Conservation (phyloP, 305 asterid species). For the Vinca major region DNA sequence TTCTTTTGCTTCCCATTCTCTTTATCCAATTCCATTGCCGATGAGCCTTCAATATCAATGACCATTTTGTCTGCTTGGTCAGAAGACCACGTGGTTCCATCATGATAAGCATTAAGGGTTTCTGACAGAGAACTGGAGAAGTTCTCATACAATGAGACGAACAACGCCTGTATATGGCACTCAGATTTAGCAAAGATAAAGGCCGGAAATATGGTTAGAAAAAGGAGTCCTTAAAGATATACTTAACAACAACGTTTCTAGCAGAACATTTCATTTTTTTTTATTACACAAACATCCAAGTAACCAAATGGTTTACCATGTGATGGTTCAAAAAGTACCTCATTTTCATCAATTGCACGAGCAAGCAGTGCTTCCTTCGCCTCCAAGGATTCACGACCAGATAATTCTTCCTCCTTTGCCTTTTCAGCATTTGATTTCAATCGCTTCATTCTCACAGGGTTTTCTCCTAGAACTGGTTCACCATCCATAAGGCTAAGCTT, state of each 20-base stretch:
- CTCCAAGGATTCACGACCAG: conserved; percentile 66
- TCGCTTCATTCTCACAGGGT: conserved; percentile 82
- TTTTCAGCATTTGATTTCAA: conserved; percentile 59
- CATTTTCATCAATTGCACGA: conserved; percentile 69
- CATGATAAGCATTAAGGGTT: conserved; percentile 54
- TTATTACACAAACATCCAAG: conserved; percentile 1
- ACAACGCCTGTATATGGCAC: conserved; percentile 49
- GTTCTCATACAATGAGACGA: conserved; percentile 63
- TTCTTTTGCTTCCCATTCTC: conserved; percentile 45
- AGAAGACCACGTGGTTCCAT: conserved; percentile 42
- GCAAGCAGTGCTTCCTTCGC: conserved; percentile 87
- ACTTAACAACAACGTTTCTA: background rate
- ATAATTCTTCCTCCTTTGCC: conserved; percentile 60
- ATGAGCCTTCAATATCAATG: conserved; percentile 59
- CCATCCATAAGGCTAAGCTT: conserved; percentile 81
- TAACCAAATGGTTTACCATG: background rate
- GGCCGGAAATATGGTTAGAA: background rate
- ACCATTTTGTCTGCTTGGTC: conserved; percentile 67
- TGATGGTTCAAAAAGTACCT: conserved; percentile 37
- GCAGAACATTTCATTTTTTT: background rate
- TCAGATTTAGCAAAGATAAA: conserved; percentile 11
- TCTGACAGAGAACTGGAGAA: conserved; percentile 59
- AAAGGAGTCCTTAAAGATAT: background rate
- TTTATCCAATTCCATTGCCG: conserved; percentile 63
- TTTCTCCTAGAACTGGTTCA: conserved; percentile 90